Base-by-base conservation (phyloP, 441 rosid genomes). In the Gossypium aridum region DNA sequence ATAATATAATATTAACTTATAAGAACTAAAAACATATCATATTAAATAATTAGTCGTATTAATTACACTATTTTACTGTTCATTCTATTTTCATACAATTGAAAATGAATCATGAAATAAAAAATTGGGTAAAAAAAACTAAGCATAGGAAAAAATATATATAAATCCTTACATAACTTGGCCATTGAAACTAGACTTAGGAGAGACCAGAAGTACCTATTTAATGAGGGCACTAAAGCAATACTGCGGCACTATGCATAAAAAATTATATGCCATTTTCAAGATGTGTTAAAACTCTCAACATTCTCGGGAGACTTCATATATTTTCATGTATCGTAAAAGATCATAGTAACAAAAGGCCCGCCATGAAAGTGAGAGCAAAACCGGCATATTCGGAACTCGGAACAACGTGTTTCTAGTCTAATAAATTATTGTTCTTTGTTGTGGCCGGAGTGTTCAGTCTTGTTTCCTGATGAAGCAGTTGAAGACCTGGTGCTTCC, bases 241-340 rank as follows among this genome's bases (percentile, higher is more conserved):
- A 64, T 79, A 73, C 72, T 62, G 70, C 25, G 87, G 89, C 92
- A 88, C 79, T 51, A 9, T 56, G 16, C 70, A 74, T 77, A 75
- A 83, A 81, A 85, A 87, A 81, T 25, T 54, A 23, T 76, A 82
- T 84, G 89, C 88, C 90, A 78, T 22, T 37, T 74, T 26, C 45
- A 43, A 75, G 64, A 71, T 64, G 71, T 67, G 54, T 60, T 12
- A 39, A 39, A 75, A 23, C 69, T 70, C 71, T 73, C 26, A 39
- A 67, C 31, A 26, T 54, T 14, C 65, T 64, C 49, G 63, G 73
- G 13, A 19, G 71, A 25, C n/a, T 61, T 2, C 17, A 31, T n/a
- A 16, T 2, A 62, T 7, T n/a, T n/a, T 7, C 43, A 12, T 22
- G 57, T 6, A 53, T 17, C 57, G 14, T 53, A 39, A 39, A n/a